These are phyloP conservation scores for Solanum medicagineum DNA, from an alignment of 257 asterid genomes.

Conservation along the genomic window DNA sequence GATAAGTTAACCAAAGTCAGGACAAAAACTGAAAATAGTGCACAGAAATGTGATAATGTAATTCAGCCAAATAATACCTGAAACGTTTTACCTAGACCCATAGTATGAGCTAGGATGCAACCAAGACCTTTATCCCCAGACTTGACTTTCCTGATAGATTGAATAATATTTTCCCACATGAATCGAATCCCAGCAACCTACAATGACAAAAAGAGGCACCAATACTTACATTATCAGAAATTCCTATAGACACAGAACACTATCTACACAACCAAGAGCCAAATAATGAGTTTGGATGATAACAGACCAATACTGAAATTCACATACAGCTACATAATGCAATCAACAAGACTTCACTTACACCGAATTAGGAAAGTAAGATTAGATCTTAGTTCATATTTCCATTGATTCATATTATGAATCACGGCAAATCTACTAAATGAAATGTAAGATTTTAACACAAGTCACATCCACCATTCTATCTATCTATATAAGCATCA, in stretches of 20 bases:
- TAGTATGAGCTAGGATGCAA: slow-evolving; percentile 98
- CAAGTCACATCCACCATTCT: not conserved
- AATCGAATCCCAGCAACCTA: slow-evolving; percentile 91
- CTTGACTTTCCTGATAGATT: slow-evolving; percentile 67
- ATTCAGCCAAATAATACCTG: slow-evolving; percentile 50
- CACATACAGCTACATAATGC: not conserved
- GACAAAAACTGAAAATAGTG: not conserved
- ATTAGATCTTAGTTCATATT: not conserved
- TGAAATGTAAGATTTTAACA: not conserved
- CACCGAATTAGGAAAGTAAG: not conserved
- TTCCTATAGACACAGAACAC: not conserved
- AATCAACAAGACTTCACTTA: not conserved
- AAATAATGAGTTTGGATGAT: not conserved
- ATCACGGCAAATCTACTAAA: not conserved
- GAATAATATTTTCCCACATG: slow-evolving; percentile 92
- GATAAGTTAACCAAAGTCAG: not conserved
- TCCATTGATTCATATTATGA: not conserved
- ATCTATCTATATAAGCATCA: not conserved
- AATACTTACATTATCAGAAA: not conserved
- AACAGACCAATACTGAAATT: not conserved
- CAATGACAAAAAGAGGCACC: not conserved
- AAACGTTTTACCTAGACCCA: slow-evolving; percentile 97
- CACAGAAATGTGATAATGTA: not conserved
- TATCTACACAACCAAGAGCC: not conserved
- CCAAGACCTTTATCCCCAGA: slow-evolving; percentile 97